Evolutionary conservation across 2,329 filamentous ascomycete genomes (phyloP).

Genomic region (Trichoderma sp.): DNA sequence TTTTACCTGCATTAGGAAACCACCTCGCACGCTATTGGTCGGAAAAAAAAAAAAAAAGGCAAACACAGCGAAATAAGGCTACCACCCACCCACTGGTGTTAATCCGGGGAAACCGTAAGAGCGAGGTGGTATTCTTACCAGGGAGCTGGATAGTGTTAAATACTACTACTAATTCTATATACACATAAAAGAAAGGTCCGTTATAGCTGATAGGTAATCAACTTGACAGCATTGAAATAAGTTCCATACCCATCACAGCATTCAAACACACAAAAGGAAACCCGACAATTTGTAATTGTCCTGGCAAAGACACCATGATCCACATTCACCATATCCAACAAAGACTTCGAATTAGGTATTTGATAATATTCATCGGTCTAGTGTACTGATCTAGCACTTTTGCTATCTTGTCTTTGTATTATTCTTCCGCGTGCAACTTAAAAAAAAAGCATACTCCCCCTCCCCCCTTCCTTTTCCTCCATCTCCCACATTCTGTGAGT

Average conservation of each 20-base stretch:
- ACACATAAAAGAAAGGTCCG: neutral
- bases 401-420: neutral
- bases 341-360: neutral
- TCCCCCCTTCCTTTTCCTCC: neutral
- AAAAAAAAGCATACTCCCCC: neutral
- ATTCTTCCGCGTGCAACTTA: neutral
- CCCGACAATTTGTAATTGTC: too few relatives aligned
- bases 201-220: neutral
- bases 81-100: neutral
- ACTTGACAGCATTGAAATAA: neutral
- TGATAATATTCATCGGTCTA: constrained; percentile 4
- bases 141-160: too few relatives aligned
- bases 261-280: neutral
- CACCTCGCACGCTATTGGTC: neutral
- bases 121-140: neutral
- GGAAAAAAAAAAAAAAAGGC: neutral
- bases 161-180: too few relatives aligned
- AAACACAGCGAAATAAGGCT: neutral
- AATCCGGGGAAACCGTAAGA: neutral
- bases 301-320: too few relatives aligned
- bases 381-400: constrained; percentile 4
- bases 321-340: neutral
- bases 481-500: constrained; percentile 14
- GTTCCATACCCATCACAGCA: neutral
- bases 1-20: neutral